These are phyloP conservation scores for Immersiella caudata DNA, from an alignment of 495 filamentous ascomycete species.

Conservation along the genomic window DNA sequence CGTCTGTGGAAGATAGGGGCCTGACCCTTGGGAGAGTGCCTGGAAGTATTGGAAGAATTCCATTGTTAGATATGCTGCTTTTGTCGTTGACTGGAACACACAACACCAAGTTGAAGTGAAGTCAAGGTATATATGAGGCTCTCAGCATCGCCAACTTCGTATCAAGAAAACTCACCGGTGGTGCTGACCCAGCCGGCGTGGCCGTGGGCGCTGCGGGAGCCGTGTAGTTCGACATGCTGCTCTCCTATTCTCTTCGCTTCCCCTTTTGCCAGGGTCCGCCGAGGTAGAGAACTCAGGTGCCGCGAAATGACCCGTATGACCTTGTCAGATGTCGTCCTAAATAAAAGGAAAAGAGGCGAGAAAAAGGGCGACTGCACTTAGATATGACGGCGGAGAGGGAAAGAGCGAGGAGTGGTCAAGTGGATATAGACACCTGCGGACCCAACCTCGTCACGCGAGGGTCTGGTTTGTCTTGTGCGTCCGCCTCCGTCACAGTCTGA, in stretches of 20 bases:
- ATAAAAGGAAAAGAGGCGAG: not conserved
- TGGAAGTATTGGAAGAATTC: not conserved
- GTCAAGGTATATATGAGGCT: not conserved
- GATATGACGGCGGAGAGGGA: not conserved
- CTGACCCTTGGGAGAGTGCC: slow-evolving; percentile 24
- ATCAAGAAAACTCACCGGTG: not conserved
- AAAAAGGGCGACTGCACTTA: not conserved
- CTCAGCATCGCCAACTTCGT: not conserved
- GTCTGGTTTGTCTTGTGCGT: not conserved
- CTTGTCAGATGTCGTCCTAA: not conserved
- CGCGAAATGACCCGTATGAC: not conserved
- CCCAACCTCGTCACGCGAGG: not conserved
- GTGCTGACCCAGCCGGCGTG: slow-evolving; percentile 6
- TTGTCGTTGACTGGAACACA: not conserved
- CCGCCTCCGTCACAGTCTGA: not conserved
- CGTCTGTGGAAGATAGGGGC: slow-evolving; percentile 37
- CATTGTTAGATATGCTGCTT: not conserved
- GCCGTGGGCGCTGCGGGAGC: slow-evolving; percentile 22
- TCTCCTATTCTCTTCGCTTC: not conserved
- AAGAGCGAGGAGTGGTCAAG: not conserved
- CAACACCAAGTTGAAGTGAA: slow-evolving; percentile 4
- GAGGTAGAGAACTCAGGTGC: not conserved
- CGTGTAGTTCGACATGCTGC: slow-evolving; percentile 30
- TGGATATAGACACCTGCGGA: not conserved
- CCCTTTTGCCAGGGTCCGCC: slow-evolving; percentile 4